Percentiles rank a stretch among this genome's conserved stretches.
Evolutionary conservation across 306 rosid species (phyloP).

Genomic region (Cicer cuneatum): DNA sequence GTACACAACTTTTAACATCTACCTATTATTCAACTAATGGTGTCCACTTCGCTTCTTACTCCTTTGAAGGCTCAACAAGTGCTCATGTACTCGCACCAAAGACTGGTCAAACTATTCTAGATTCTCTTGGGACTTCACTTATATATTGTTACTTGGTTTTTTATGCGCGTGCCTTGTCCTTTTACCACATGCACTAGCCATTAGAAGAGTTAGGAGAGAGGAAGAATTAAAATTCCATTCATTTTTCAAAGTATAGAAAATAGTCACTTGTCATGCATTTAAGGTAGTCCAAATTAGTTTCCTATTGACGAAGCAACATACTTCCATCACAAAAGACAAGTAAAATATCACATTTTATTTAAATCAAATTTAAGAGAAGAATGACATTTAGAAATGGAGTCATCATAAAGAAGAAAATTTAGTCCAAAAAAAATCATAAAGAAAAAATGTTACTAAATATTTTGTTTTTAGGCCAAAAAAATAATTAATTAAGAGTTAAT

Average conservation of each 20-base stretch:
- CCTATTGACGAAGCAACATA: slow-evolving; percentile 25
- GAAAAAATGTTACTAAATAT: too few species aligned
- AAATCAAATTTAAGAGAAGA: background rate
- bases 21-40: slow-evolving; percentile 20
- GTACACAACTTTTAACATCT: too few species aligned
- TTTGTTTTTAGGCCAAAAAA: too few species aligned
- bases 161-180: slow-evolving; percentile 18
- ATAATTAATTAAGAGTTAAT: too few species aligned
- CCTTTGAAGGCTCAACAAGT: slow-evolving; percentile 25
- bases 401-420: too few species aligned
- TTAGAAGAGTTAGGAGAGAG: background rate
- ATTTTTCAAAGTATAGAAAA: slow-evolving; percentile 6
- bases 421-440: too few species aligned
- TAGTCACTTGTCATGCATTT: slow-evolving; percentile 43
- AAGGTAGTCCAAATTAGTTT: slow-evolving; percentile 26
- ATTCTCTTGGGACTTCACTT: slow-evolving; percentile 47
- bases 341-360: background rate
- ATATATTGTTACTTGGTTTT: background rate
- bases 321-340: slow-evolving; percentile 30
- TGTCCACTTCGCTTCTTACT: slow-evolving; percentile 13
- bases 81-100: slow-evolving; percentile 22
- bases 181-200: background rate
- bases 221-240: slow-evolving; percentile 3
- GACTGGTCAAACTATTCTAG: slow-evolving; percentile 57
- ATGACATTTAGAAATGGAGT: too few species aligned